Conservation (phyloP, 169 alveolate species). For the Plasmodium berghei region DNA sequence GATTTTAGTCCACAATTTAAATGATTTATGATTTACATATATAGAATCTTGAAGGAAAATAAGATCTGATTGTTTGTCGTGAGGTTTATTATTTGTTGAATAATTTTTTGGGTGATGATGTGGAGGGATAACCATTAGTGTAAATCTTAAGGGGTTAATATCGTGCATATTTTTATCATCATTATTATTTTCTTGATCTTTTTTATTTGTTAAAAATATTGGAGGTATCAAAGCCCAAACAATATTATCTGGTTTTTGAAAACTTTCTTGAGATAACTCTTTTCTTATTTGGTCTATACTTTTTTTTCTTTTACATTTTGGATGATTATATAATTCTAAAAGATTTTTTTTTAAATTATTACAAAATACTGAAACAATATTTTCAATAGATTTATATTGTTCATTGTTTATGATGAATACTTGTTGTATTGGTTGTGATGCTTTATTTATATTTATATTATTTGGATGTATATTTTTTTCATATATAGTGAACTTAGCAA, state of each 20-base stretch:
- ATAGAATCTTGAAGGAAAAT: slow-evolving; percentile 85
- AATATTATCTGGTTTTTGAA: slow-evolving; percentile 84
- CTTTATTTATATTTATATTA: slow-evolving; percentile 82
- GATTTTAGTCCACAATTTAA: slow-evolving; percentile 84
- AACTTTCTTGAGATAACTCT: slow-evolving; percentile 84
- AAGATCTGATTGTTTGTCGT: slow-evolving; percentile 53
- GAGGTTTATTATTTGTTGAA: slow-evolving; percentile 45
- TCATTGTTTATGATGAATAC: slow-evolving; percentile 39
- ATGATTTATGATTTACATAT: slow-evolving; percentile 85
- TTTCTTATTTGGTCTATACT: slow-evolving; percentile 80
- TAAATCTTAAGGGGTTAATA: slow-evolving; percentile 83
- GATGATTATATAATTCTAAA: slow-evolving; percentile 86
- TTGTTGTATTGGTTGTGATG: slow-evolving; percentile 79
- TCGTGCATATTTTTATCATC: slow-evolving; percentile 41
- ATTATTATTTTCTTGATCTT: slow-evolving; percentile 4
- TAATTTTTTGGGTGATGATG: slow-evolving; percentile 37
- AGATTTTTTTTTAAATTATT: slow-evolving; percentile 85
- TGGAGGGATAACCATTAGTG: slow-evolving; percentile 87
- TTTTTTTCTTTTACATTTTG: slow-evolving; percentile 80
- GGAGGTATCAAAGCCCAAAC: slow-evolving; percentile 88
- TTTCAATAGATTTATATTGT: slow-evolving; percentile 82
- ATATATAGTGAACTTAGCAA: slow-evolving; percentile 82
- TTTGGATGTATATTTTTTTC: slow-evolving; percentile 82
- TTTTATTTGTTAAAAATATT: slow-evolving; percentile 34
- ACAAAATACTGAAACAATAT: slow-evolving; percentile 84